A percentile compares a stretch with the other conserved stretches of the same genome.
These are phyloP conservation scores for Epichloe elymi DNA, from an alignment of 2,329 filamentous ascomycete genomes.

Conservation along the genomic window DNA sequence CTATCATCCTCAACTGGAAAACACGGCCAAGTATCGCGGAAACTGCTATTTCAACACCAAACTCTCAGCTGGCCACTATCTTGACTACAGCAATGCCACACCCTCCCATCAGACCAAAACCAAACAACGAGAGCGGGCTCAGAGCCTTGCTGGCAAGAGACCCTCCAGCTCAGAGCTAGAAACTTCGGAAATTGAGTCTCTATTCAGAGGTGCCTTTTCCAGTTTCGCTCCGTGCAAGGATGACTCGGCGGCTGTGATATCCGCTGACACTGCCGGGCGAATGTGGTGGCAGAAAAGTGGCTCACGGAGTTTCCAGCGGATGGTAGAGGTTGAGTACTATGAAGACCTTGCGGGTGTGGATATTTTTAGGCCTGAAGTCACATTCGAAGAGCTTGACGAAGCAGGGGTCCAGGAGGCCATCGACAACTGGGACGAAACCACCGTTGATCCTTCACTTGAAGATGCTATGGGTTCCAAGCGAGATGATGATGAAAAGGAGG, in stretches of 20 bases:
- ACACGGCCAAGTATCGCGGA: slow-evolving; percentile 39
- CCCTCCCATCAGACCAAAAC: slow-evolving; percentile 40
- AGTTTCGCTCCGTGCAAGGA: slow-evolving; percentile 68
- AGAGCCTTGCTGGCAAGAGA: slow-evolving; percentile 51
- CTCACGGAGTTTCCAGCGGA: slow-evolving; percentile 49
- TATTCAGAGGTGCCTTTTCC: slow-evolving; percentile 67
- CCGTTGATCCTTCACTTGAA: slow-evolving; percentile 45
- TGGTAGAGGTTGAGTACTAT: slow-evolving; percentile 41
- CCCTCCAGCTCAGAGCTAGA: slow-evolving; percentile 42
- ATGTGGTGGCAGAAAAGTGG: slow-evolving; percentile 69
- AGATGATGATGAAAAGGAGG: slow-evolving; percentile 50
- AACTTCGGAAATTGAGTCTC: slow-evolving; percentile 54
- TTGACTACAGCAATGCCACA: slow-evolving; percentile 54
- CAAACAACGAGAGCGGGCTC: slow-evolving; percentile 58
- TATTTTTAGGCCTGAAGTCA: slow-evolving; percentile 19
- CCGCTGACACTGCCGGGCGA: slow-evolving; percentile 52
- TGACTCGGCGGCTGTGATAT: slow-evolving; percentile 56
- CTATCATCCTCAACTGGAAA: slow-evolving; percentile 39
- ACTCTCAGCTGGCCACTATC: slow-evolving; percentile 54
- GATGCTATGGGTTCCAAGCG: slow-evolving; percentile 37
- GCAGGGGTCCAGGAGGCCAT: slow-evolving; percentile 39
- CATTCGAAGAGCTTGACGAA: slow-evolving; percentile 34
- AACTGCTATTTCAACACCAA: slow-evolving; percentile 54
- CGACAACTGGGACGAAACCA: slow-evolving; percentile 43
- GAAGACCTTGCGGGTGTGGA: slow-evolving; percentile 26